Evolutionary conservation across 371 early-diverging fungal species (phyloP).

Genomic region (Parasitella parasitica): DNA sequence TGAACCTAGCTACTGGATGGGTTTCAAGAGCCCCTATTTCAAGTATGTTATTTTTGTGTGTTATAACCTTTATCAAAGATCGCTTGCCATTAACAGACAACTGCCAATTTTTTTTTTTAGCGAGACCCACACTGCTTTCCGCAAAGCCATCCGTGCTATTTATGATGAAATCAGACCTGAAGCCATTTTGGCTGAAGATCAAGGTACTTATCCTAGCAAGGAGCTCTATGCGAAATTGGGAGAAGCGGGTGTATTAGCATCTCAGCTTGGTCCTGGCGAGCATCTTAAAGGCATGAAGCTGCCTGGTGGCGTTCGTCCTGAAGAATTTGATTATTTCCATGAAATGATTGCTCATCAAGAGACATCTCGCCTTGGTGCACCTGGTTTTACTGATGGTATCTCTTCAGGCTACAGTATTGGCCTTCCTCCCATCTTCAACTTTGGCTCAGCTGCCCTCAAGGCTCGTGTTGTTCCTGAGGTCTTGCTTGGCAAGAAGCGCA

Average conservation of each 20-base stretch:
- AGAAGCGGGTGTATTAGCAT: constrained; percentile 68
- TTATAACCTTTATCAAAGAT: no score
- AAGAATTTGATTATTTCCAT: constrained; percentile 77
- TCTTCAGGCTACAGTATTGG: constrained; percentile 42
- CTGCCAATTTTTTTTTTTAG: constrained; percentile 21
- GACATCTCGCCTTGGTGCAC: constrained; percentile 76
- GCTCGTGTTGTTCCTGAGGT: constrained; percentile 65
- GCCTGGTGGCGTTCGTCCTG: constrained; percentile 50
- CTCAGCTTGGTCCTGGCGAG: constrained; percentile 61
- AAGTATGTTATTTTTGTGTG: no score
- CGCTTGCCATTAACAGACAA: no score
- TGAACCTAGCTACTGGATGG: constrained; percentile 57
- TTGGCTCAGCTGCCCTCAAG: constrained; percentile 69
- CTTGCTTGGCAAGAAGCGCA: constrained; percentile 72
- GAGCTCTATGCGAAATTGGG: constrained; percentile 58
- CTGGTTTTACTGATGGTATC: constrained; percentile 64
- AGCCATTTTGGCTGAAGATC: constrained; percentile 42
- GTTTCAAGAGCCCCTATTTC: constrained; percentile 61
- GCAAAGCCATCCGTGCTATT: constrained; percentile 55
- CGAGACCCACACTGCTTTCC: constrained; percentile 60
- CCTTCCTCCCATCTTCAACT: constrained; percentile 63
- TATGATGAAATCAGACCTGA: constrained; percentile 50
- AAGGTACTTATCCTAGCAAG: constrained; percentile 41
- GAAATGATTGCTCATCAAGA: constrained; percentile 80
- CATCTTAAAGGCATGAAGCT: constrained; percentile 34